phyloP scores from a whole-genome alignment of 352 stramenopile species.

The Phytopythium helicoides region DNA sequence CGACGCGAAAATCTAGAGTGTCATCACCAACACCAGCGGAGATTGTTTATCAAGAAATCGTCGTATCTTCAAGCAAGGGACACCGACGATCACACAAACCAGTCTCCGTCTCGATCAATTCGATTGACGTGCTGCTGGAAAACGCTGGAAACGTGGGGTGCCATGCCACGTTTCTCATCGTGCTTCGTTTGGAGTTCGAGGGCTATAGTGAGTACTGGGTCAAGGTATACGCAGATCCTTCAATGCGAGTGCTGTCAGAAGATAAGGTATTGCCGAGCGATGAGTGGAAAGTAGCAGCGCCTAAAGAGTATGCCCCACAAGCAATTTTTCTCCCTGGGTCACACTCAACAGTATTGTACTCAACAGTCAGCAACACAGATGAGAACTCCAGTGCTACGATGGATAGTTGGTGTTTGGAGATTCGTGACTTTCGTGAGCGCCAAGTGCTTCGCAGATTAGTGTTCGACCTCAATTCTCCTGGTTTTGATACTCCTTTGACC shows the following conservation, averaged over 20 bases:
- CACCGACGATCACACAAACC: too few relatives aligned
- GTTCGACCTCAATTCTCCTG: constrained; percentile 9
- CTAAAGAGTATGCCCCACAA: background rate
- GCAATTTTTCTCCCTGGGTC: background rate
- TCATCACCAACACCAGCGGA: too few relatives aligned
- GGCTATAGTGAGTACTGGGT: constrained; percentile 9
- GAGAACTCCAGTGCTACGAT: too few relatives aligned
- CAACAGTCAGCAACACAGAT: background rate
- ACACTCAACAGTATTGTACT: constrained; percentile 10
- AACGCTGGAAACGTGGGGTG: too few relatives aligned
- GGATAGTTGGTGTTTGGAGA: constrained; percentile 31
- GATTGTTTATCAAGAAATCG: too few relatives aligned
- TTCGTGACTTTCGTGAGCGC: constrained; percentile 36
- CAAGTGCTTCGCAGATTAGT: constrained; percentile 20
- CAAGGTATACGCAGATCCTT: constrained; percentile 36
- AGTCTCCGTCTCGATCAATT: too few relatives aligned
- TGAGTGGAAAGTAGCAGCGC: constrained; percentile 22
- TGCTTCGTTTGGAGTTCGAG: constrained; percentile 14
- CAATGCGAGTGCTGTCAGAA: constrained; percentile 16
- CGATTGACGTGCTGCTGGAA: background rate
- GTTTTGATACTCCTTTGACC: background rate
- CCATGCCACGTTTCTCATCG: constrained; percentile 22
- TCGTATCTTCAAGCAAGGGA: too few relatives aligned
- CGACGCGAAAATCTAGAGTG: too few relatives aligned
- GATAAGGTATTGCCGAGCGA: constrained; percentile 27